Evolutionary conservation across 1,284 basidiomycete genomes (phyloP).

Genomic region (Microbotryum scabiosae): DNA sequence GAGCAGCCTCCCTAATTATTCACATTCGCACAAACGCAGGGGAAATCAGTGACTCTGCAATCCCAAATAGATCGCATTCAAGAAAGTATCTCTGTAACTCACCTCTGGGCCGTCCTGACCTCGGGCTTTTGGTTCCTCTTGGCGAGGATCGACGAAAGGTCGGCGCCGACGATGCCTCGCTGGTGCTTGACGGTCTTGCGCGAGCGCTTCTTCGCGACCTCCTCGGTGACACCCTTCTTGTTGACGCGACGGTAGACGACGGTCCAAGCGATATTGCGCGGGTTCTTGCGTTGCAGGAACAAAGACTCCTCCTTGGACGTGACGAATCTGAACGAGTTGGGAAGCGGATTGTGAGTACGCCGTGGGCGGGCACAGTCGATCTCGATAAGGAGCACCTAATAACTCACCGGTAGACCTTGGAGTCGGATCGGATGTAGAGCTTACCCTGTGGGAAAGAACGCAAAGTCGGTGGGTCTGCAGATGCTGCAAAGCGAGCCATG

Average conservation of each 20-base stretch:
- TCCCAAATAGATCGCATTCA: too few species aligned
- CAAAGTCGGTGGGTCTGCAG: neutral
- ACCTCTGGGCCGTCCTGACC: slow-evolving; percentile 74
- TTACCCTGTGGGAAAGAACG: slow-evolving; percentile 47
- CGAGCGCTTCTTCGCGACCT: slow-evolving; percentile 96
- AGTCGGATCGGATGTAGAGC: slow-evolving; percentile 91
- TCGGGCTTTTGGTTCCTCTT: slow-evolving; percentile 85
- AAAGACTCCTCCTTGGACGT: slow-evolving; percentile 87
- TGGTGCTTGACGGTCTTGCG: slow-evolving; percentile 96
- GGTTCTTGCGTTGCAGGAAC: slow-evolving; percentile 99
- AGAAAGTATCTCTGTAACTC: slow-evolving; percentile 32
- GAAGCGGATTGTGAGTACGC: neutral
- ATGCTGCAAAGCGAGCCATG: neutral
- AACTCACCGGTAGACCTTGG: slow-evolving; percentile 59
- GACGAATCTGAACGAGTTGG: slow-evolving; percentile 37
- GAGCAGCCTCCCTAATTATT: too few species aligned
- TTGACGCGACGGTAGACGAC: slow-evolving; percentile 91
- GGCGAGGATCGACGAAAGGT: slow-evolving; percentile 80
- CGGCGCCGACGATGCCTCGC: slow-evolving; percentile 96
- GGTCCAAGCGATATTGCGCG: slow-evolving; percentile 99
- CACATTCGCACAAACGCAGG: too few species aligned
- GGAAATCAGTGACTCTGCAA: too few species aligned
- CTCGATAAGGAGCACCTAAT: neutral
- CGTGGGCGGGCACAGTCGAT: neutral
- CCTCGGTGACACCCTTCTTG: slow-evolving; percentile 99